These are phyloP conservation scores for Croton setiger DNA, from an alignment of 441 rosid genomes.

Conservation along the genomic window DNA sequence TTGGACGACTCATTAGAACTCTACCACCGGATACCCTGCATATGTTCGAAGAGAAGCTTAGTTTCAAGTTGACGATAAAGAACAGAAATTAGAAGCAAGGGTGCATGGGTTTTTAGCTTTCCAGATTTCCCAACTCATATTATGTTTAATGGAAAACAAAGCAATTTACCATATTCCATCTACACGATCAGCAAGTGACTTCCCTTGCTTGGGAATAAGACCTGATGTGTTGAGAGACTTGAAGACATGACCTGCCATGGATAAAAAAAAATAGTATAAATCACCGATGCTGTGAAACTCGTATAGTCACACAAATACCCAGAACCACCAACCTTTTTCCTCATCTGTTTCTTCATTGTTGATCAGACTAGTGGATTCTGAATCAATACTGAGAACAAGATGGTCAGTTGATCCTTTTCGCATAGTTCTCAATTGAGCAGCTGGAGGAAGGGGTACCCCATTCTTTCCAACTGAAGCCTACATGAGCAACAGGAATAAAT, in stretches of 20 bases:
- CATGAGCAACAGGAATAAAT: slow-evolving; percentile 27
- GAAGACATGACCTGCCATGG: slow-evolving; percentile 70
- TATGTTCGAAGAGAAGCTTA: slow-evolving; percentile 16
- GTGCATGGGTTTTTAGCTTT: neutral
- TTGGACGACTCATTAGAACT: slow-evolving; percentile 71
- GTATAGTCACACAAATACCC: slow-evolving; percentile 8
- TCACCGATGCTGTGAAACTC: neutral
- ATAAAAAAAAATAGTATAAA: slow-evolving; percentile 1
- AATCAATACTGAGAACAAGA: slow-evolving; percentile 72
- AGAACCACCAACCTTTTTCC: slow-evolving; percentile 67
- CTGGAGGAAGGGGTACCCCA: slow-evolving; percentile 49
- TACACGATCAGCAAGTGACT: slow-evolving; percentile 75
- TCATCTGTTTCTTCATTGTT: slow-evolving; percentile 58
- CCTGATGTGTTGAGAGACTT: slow-evolving; percentile 88
- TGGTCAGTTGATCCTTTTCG: slow-evolving; percentile 90
- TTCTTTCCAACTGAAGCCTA: slow-evolving; percentile 61
- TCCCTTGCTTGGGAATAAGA: slow-evolving; percentile 84
- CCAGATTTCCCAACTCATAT: neutral
- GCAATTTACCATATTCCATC: slow-evolving; percentile 80
- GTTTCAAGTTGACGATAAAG: slow-evolving; percentile 8
- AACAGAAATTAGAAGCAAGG: neutral
- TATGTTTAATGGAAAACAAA: neutral
- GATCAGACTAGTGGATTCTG: slow-evolving; percentile 61
- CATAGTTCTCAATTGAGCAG: slow-evolving; percentile 77
- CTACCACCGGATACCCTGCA: slow-evolving; percentile 86